These are phyloP conservation scores for Globisporangium cederbergense DNA, from an alignment of 352 stramenopile species.

Conservation along the genomic window DNA sequence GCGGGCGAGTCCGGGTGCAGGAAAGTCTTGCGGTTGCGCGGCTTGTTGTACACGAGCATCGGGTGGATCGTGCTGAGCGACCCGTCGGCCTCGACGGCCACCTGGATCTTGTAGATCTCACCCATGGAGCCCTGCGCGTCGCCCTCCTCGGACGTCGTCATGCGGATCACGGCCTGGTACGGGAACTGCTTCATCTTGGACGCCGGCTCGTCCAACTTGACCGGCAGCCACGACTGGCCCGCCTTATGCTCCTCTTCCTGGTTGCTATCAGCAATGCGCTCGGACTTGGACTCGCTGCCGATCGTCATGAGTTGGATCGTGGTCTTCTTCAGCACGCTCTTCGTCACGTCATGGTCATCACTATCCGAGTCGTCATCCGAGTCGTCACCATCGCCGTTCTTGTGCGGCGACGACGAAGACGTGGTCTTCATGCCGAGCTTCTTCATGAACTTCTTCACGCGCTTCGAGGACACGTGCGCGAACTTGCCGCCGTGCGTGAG, in stretches of 20 bases:
- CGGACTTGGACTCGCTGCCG: slow-evolving; percentile 70
- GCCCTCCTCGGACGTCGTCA: slow-evolving; percentile 70
- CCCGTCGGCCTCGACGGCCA: slow-evolving; percentile 62
- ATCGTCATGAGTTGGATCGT: slow-evolving; percentile 83
- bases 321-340: slow-evolving; percentile 18
- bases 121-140: slow-evolving; percentile 67
- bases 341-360: slow-evolving; percentile 18
- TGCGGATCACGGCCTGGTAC: slow-evolving; percentile 84
- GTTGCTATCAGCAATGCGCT: slow-evolving; percentile 18
- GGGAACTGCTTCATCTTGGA: slow-evolving; percentile 75
- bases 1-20: slow-evolving; percentile 78
- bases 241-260: slow-evolving; percentile 23
- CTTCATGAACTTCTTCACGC: slow-evolving; percentile 85
- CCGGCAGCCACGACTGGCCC: slow-evolving; percentile 60
- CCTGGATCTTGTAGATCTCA: slow-evolving; percentile 91
- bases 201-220: slow-evolving; percentile 80
- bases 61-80: slow-evolving; percentile 65
- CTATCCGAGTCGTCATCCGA: slow-evolving; percentile 27
- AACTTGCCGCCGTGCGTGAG: slow-evolving; percentile 78
- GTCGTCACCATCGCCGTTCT: slow-evolving; percentile 15
- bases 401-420: slow-evolving; percentile 10
- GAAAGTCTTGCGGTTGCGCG: slow-evolving; percentile 82
- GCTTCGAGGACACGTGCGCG: slow-evolving; percentile 65
- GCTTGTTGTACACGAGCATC: slow-evolving; percentile 90
- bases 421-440: slow-evolving; percentile 65